These are phyloP conservation scores for Serendipita indica DNA, from an alignment of 768 basidiomycete genomes.

Conservation along the genomic window DNA sequence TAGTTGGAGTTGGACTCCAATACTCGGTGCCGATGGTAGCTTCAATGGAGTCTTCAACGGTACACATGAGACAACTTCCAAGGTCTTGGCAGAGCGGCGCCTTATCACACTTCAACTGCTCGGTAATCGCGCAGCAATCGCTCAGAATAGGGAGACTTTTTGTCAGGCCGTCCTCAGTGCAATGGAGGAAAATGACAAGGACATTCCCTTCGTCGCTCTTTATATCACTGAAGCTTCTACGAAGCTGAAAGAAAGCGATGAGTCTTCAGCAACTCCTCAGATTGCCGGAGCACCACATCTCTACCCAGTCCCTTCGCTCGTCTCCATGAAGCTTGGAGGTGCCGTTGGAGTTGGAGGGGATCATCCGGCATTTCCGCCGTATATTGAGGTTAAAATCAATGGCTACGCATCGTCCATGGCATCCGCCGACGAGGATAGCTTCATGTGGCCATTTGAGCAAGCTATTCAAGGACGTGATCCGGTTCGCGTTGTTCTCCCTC, in stretches of 20 bases:
- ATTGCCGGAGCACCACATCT: not conserved
- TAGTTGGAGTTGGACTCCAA: slow-evolving; percentile 18
- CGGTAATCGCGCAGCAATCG: slow-evolving; percentile 15
- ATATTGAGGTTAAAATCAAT: slow-evolving; percentile 6
- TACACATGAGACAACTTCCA: slow-evolving; percentile 17
- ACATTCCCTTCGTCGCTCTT: slow-evolving; percentile 14
- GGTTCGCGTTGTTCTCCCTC: slow-evolving; percentile 11
- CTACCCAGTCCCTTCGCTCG: slow-evolving; percentile 5
- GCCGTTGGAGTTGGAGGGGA: slow-evolving; percentile 14
- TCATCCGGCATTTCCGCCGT: slow-evolving; percentile 14
- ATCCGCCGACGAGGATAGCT: not conserved
- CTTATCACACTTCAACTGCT: slow-evolving; percentile 15
- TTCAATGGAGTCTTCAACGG: slow-evolving; percentile 17
- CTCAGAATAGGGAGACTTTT: slow-evolving; percentile 9
- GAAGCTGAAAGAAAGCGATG: too few species aligned
- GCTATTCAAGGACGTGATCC: not conserved
- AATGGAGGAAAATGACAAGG: slow-evolving; percentile 12
- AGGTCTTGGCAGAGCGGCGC: slow-evolving; percentile 18
- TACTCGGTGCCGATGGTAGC: slow-evolving; percentile 15
- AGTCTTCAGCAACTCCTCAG: not conserved
- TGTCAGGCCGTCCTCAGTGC: slow-evolving; percentile 12
- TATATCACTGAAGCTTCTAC: not conserved
- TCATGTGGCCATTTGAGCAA: slow-evolving; percentile 3
- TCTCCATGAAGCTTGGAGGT: slow-evolving; percentile 14
- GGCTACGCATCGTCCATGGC: not conserved